A percentile compares a stretch with the other conserved stretches of the same genome.
phyloP scores from a whole-genome alignment of 73 alveolate genomes.

The Paramecium biaurelia region DNA sequence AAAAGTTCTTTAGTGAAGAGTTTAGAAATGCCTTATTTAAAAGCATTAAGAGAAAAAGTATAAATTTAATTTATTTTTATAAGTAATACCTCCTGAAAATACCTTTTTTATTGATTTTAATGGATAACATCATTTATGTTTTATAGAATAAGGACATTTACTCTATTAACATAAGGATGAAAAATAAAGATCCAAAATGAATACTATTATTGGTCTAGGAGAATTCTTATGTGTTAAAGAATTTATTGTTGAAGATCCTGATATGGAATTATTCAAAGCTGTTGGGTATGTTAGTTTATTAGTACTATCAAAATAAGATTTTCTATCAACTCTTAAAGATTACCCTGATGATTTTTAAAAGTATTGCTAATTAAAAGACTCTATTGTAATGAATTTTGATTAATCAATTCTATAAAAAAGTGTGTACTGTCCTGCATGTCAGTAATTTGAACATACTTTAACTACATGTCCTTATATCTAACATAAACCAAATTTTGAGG shows the following conservation, averaged over 20 bases:
- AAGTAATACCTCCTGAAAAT: slow-evolving; percentile 13
- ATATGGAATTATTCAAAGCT: slow-evolving; percentile 34
- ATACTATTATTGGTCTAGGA: neutral
- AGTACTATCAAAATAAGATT: slow-evolving; percentile 26
- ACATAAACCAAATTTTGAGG: neutral
- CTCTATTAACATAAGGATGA: slow-evolving; percentile 12
- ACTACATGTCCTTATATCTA: neutral
- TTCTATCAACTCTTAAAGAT: neutral
- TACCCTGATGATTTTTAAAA: slow-evolving; percentile 16
- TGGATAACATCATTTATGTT: slow-evolving; percentile 2
- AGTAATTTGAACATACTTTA: neutral
- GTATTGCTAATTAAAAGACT: neutral
- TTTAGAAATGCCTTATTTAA: neutral
- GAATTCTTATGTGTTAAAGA: slow-evolving; percentile 23
- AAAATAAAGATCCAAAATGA: slow-evolving; percentile 5
- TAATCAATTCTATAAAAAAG: neutral
- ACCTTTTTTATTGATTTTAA: neutral
- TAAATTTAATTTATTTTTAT: neutral
- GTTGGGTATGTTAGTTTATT: slow-evolving; percentile 46
- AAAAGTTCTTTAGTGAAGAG: slow-evolving; percentile 3
- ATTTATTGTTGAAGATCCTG: neutral
- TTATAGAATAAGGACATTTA: slow-evolving; percentile 11
- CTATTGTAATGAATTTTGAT: neutral
- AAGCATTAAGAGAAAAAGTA: neutral
- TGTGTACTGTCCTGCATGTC: slow-evolving; percentile 40